Base-by-base conservation (phyloP, 208 protist genomes). In the Herpetomonas tarakana region DNA sequence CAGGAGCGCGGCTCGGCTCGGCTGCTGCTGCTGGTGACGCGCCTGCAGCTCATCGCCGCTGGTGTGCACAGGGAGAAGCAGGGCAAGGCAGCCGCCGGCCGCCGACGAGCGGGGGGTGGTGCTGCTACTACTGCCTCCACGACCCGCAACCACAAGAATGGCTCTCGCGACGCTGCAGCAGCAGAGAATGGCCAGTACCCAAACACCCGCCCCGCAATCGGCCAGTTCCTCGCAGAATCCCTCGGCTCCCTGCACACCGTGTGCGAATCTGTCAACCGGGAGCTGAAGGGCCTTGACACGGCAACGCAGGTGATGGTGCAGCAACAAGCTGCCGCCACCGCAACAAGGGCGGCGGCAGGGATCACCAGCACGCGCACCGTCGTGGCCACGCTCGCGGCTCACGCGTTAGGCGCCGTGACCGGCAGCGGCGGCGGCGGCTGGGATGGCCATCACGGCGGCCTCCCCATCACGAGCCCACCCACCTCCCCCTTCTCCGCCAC, bases 1-100 rank as follows among this genome's bases (percentile, higher is more conserved):
- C 57, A 62, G 27, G 65, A 53, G 14, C 65, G 64, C 28, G 75
- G 70, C 0, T 60, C 69, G 6, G 65, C 68, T 3, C 52, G 74
- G 4, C 57, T 81, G 41, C 52, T 81, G 27, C 41, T 76, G 31
- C 56, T 81, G 50, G 45, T 75, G n/a, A 65, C 75, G 9, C 65
- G 75, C 2, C 51, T 77, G 51, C 62, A 77, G 41, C 38, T 77
- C 18, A 66, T 74, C 39, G 75, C 70, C 3, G 57, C 73, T 31
- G 58, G 46, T n/a, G 35, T 77, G 25, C 39, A 25, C 14, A 27
- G 46, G 19, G 46, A 52, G n/a, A 52, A 52, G 46, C 46, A 19
- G 7, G 49, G 35, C 2, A 45, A 35, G 52, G 31, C 24, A 12
- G 54, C 41, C 25, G 41, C 27, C 49, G 24, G 45, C 12, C 6